Evolutionary conservation across 768 basidiomycete genomes (phyloP).

Genomic region (Mycena floridula): DNA sequence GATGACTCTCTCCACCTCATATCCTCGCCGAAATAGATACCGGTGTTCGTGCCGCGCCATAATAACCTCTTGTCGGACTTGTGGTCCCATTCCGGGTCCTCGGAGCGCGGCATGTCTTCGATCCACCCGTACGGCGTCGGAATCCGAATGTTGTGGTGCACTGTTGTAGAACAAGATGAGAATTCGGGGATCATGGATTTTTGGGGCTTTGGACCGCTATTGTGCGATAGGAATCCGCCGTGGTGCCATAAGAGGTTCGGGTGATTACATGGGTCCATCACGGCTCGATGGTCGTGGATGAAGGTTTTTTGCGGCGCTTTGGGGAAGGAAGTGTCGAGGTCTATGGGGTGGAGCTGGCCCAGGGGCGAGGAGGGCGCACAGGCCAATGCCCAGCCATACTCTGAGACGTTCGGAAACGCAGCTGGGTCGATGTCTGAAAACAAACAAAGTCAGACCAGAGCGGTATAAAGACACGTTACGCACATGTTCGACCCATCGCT

Average conservation of each 20-base stretch:
- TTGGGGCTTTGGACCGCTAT: slow-evolving; percentile 39
- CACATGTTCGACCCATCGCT: slow-evolving; percentile 18
- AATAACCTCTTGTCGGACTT: slow-evolving; percentile 51
- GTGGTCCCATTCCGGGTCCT: slow-evolving; percentile 55
- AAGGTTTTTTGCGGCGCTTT: slow-evolving; percentile 33
- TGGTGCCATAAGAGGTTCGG: slow-evolving; percentile 38
- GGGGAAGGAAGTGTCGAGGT: slow-evolving; percentile 27
- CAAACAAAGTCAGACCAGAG: slow-evolving; percentile 36
- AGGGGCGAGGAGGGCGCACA: slow-evolving; percentile 26
- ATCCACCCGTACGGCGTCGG: slow-evolving; percentile 42
- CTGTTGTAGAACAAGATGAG: slow-evolving; percentile 37
- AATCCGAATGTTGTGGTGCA: slow-evolving; percentile 53
- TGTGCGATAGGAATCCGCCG: slow-evolving; percentile 45
- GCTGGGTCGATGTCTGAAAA: slow-evolving; percentile 28
- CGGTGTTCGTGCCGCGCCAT: slow-evolving; percentile 74
- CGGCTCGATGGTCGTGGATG: slow-evolving; percentile 37
- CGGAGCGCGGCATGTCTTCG: slow-evolving; percentile 33
- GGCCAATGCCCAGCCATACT: too few relatives aligned
- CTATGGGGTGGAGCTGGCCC: too few relatives aligned
- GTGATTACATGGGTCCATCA: slow-evolving; percentile 47
- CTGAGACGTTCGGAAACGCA: too few relatives aligned
- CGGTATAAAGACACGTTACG: too few relatives aligned
- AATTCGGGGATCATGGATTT: slow-evolving; percentile 43
- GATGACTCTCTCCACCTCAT: slow-evolving; percentile 39
- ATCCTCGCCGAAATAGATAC: slow-evolving; percentile 38